These are phyloP conservation scores for Boletus sp. DNA, from an alignment of 1,284 basidiomycete species.

Conservation along the genomic window DNA sequence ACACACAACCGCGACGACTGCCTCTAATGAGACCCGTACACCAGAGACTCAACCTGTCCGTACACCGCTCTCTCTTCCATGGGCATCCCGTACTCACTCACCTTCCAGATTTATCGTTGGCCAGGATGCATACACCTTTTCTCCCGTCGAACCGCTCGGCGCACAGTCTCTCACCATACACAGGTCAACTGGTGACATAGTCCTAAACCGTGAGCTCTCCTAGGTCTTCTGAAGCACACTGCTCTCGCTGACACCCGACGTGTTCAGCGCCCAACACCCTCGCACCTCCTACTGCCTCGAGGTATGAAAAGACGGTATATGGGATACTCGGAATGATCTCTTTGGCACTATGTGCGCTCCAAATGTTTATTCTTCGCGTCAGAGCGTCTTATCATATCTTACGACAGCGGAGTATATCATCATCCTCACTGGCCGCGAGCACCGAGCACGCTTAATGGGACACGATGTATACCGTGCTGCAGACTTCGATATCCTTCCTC, in stretches of 20 bases:
- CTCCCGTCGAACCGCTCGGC: slow-evolving; percentile 58
- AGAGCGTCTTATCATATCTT: slow-evolving; percentile 6
- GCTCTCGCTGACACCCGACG: slow-evolving; percentile 5
- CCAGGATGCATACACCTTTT: slow-evolving; percentile 74
- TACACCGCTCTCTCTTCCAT: slow-evolving; percentile 8
- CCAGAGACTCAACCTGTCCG: slow-evolving; percentile 66
- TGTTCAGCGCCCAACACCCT: slow-evolving; percentile 50
- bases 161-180: slow-evolving; percentile 66
- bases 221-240: not conserved
- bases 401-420: slow-evolving; percentile 86
- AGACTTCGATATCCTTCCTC: slow-evolving; percentile 88
- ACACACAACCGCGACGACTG: slow-evolving; percentile 10
- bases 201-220: slow-evolving; percentile 56
- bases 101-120: slow-evolving; percentile 56
- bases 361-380: slow-evolving; percentile 1
- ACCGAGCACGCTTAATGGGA: slow-evolving; percentile 75
- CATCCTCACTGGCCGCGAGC: slow-evolving; percentile 81
- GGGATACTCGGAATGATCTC: slow-evolving; percentile 87
- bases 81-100: slow-evolving; percentile 2
- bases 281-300: slow-evolving; percentile 50
- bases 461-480: slow-evolving; percentile 88
- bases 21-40: slow-evolving; percentile 60
- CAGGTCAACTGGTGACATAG: slow-evolving; percentile 67
- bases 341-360: slow-evolving; percentile 73
- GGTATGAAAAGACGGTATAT: slow-evolving; percentile 63